Evolutionary conservation across 106 monocot species (phyloP), one percentile per base, ranked within the genome.

Genomic region (Alisma plantagoaquatica): DNA sequence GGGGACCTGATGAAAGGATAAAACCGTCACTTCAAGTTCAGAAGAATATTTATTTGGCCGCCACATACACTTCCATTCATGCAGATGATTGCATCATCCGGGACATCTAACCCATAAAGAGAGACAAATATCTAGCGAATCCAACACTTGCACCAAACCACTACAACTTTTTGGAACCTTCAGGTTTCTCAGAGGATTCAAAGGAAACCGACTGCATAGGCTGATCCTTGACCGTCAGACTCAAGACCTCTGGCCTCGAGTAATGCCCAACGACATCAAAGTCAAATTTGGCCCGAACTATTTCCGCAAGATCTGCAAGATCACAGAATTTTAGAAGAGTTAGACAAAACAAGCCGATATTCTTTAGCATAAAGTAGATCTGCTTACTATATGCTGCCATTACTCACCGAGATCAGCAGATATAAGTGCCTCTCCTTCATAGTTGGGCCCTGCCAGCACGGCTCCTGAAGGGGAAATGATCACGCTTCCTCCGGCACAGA

Each of bases 241-340:
- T 79, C 54, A 89, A 70, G 24, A 91, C 80, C 48, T 91, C 91
- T 12, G 91, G 84, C 67, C 91, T 73, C 1, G 91, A 65, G 30
- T 84, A 91, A 51, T 91, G 91, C 7, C 91, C 91, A 12, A 91
- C 84, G 49, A 91, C 91, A 46, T 91, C 91, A 16, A 91, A 91
- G 56, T 60, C 84, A 64, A 91, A 91, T 63, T 91, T 91, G 29
- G 91, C 91, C 58, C 69, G 64, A 11, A 78, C 77, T 45, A 91
- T 91, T 41, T 91, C 91, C 19, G 75, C 84, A 53, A 91, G 75
- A 70, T 91, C 91, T 91, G 77, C 71, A 62, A 1, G n/a, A n/a
- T n/a, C n/a, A n/a, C n/a, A n/a, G n/a, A 45, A 28, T 46, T 46
- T 4, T 3, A 30, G 1, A 16, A 31, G 22, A 3, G 2, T 53